These are phyloP conservation scores for Capsaspora owczarzaki DNA, from an alignment of 78 protist species.

Conservation along the genomic window DNA sequence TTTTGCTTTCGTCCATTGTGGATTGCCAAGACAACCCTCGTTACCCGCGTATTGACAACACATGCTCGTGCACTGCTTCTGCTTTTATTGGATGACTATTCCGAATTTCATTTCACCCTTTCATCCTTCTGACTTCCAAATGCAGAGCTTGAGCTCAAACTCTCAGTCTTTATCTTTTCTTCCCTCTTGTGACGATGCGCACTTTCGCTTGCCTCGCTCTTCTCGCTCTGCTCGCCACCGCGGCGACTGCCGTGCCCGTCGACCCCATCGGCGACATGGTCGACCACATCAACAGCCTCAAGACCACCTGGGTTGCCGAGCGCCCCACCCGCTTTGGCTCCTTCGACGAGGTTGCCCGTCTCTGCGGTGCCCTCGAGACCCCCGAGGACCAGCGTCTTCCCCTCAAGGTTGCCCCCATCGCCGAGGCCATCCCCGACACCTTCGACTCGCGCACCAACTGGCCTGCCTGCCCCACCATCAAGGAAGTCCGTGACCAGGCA, in stretches of 20 bases:
- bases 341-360: neutral
- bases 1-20: too few species aligned
- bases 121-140: too few species aligned
- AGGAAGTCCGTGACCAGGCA: slow-evolving; percentile 12
- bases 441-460: slow-evolving; percentile 16
- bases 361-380: neutral
- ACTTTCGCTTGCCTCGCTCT: too few species aligned
- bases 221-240: neutral
- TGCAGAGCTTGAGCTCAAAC: too few species aligned
- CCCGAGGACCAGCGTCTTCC: neutral
- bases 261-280: neutral
- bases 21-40: too few species aligned
- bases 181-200: neutral
- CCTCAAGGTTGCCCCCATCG: neutral
- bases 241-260: neutral
- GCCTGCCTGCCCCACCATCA: neutral
- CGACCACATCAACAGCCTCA: neutral
- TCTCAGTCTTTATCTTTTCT: neutral
- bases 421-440: neutral
- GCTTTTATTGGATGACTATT: too few species aligned
- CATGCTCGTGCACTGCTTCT: too few species aligned
- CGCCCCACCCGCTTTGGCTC: neutral
- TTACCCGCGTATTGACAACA: too few species aligned
- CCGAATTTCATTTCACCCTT: too few species aligned
- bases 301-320: neutral